Evolutionary conservation across 2,329 filamentous ascomycete genomes (phyloP).

Genomic region (Raffaelea albimanens): DNA sequence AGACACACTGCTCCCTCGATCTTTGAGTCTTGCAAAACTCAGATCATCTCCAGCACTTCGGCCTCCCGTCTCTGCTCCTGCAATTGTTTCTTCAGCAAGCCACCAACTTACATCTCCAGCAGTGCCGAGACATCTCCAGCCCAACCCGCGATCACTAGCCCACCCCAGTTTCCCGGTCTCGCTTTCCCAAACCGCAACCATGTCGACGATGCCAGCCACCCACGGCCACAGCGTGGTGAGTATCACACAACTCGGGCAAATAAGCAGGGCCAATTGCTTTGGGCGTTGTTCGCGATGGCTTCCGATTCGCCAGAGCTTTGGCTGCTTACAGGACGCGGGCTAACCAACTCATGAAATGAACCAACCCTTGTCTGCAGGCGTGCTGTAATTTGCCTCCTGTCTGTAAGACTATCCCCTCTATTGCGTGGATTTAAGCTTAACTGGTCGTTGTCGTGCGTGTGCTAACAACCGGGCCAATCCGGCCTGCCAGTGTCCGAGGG

Average conservation of each 20-base stretch:
- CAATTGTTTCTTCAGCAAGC: no score
- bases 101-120: no score
- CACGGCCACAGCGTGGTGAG: conserved; percentile 27
- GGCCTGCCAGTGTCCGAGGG: conserved; percentile 23
- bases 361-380: conserved; percentile 11
- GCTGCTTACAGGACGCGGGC: not conserved
- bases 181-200: conserved; percentile 14
- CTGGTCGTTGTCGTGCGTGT: no score
- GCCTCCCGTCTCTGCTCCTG: no score
- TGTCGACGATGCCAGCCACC: conserved; percentile 24
- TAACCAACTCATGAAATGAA: conserved; percentile 1
- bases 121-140: no score
- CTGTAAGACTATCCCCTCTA: conserved; percentile 5
- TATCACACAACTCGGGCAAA: not conserved
- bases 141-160: not conserved
- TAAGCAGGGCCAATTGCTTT: no score
- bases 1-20: no score
- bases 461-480: no score
- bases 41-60: no score
- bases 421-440: no score
- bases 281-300: not conserved
- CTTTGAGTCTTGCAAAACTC: no score
- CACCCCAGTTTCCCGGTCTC: not conserved
- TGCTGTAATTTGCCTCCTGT: conserved; percentile 39
- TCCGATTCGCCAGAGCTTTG: not conserved